Percentiles rank a stretch among this genome's conserved stretches.
phyloP scores from a whole-genome alignment of 2,329 filamentous ascomycete genomes.

The Ceratocystis huliohia region DNA sequence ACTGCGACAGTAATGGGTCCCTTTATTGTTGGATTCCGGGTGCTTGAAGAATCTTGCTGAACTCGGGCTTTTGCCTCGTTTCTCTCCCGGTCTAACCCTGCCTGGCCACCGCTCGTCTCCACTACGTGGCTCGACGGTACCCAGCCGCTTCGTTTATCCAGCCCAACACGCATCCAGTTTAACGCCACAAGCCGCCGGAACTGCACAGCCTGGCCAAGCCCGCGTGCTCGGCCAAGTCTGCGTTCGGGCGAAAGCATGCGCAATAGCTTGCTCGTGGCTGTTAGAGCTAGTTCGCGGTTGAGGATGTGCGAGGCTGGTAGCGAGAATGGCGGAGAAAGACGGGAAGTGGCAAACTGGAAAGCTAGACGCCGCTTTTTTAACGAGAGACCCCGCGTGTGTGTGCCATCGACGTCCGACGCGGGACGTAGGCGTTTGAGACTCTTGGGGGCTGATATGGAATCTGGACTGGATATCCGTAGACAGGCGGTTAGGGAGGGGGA shows the following conservation, averaged over 20 bases:
- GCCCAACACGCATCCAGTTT: constrained; percentile 7
- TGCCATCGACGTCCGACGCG: constrained; percentile 47
- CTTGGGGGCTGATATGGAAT: neutral
- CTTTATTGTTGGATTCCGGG: neutral
- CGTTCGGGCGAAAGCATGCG: constrained; percentile 36
- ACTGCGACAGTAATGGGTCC: neutral
- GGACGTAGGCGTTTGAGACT: constrained; percentile 39
- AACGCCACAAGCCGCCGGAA: constrained; percentile 2
- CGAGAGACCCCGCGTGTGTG: constrained; percentile 36
- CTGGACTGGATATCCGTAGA: neutral
- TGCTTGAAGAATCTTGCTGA: neutral
- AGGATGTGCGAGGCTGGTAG: constrained; percentile 57
- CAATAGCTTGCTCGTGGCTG: constrained; percentile 37
- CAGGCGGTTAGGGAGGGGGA: neutral
- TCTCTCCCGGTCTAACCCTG: neutral
- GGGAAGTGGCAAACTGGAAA: constrained; percentile 52
- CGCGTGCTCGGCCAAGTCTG: constrained; percentile 30
- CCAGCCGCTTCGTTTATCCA: neutral
- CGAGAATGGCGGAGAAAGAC: constrained; percentile 57
- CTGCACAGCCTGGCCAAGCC: constrained; percentile 16
- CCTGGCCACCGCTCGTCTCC: neutral
- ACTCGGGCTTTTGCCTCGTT: neutral
- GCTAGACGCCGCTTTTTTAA: constrained; percentile 57
- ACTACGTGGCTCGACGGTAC: neutral
- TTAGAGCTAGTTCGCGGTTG: constrained; percentile 40